Evolutionary conservation across 2,329 filamentous ascomycete genomes (phyloP).

Genomic region (Fusarium musae): DNA sequence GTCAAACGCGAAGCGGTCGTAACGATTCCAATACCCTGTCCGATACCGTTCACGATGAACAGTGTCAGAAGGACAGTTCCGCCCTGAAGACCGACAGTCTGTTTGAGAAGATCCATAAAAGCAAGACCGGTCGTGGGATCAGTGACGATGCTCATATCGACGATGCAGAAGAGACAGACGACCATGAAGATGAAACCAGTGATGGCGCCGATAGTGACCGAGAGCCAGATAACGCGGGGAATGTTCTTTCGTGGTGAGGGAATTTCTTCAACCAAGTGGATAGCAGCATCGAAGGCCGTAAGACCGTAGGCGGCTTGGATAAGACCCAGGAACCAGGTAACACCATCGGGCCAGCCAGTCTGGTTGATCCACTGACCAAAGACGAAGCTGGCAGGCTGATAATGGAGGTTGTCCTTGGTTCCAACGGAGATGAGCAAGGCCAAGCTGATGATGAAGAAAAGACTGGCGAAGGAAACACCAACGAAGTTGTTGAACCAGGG

Average conservation of each 20-base stretch:
- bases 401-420: slow-evolving; percentile 54
- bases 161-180: slow-evolving; percentile 62
- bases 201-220: slow-evolving; percentile 60
- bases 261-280: slow-evolving; percentile 69
- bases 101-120: slow-evolving; percentile 60
- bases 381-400: slow-evolving; percentile 62
- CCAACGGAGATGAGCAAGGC: slow-evolving; percentile 64
- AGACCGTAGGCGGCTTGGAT: slow-evolving; percentile 66
- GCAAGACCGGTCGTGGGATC: slow-evolving; percentile 55
- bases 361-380: slow-evolving; percentile 60
- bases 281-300: slow-evolving; percentile 65
- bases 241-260: slow-evolving; percentile 62
- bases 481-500: slow-evolving; percentile 67
- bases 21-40: slow-evolving; percentile 62
- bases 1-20: slow-evolving; percentile 64
- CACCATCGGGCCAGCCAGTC: slow-evolving; percentile 64
- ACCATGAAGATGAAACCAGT: slow-evolving; percentile 64
- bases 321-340: slow-evolving; percentile 68
- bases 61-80: slow-evolving; percentile 59
- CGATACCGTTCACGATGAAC: slow-evolving; percentile 66
- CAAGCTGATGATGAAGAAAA: slow-evolving; percentile 64
- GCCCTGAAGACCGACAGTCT: slow-evolving; percentile 50
- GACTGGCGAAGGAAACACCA: slow-evolving; percentile 61
- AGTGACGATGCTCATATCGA: slow-evolving; percentile 56
- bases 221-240: slow-evolving; percentile 63